phyloP scores from a whole-genome alignment of 2,329 filamentous ascomycete genomes.

The Trichoderma arundinaceum region DNA sequence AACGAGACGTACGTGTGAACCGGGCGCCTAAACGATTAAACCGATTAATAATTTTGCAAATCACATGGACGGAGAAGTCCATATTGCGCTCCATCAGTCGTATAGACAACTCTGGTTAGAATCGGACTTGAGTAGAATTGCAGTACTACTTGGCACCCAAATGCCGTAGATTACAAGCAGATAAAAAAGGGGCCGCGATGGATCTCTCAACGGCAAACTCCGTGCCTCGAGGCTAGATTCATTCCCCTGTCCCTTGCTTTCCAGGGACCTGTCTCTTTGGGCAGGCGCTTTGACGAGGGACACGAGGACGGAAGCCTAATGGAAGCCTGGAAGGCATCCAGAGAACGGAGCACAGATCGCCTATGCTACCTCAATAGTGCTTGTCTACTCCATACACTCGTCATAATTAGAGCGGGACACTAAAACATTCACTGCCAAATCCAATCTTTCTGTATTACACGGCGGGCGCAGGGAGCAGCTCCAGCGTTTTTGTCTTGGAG shows the following conservation, averaged over 20 bases:
- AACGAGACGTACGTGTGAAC: no score
- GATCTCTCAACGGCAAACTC: slow-evolving; percentile 5
- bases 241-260: background rate
- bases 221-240: slow-evolving; percentile 7
- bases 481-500: background rate
- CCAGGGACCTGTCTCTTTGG: background rate
- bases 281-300: background rate
- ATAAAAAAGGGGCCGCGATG: background rate
- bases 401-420: background rate
- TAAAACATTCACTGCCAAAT: background rate
- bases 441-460: slow-evolving; percentile 1
- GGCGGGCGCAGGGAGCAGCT: slow-evolving; percentile 15
- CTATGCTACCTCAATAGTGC: background rate
- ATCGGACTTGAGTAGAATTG: background rate
- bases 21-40: no score
- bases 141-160: slow-evolving; percentile 5
- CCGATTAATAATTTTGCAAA: background rate
- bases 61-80: background rate
- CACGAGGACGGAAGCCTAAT: background rate
- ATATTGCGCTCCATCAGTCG: background rate
- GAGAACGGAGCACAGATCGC: background rate
- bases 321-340: background rate
- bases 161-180: background rate
- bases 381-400: background rate
- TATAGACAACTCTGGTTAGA: background rate